Base-by-base conservation (phyloP, 306 rosid species). In the Argentina anserina region DNA sequence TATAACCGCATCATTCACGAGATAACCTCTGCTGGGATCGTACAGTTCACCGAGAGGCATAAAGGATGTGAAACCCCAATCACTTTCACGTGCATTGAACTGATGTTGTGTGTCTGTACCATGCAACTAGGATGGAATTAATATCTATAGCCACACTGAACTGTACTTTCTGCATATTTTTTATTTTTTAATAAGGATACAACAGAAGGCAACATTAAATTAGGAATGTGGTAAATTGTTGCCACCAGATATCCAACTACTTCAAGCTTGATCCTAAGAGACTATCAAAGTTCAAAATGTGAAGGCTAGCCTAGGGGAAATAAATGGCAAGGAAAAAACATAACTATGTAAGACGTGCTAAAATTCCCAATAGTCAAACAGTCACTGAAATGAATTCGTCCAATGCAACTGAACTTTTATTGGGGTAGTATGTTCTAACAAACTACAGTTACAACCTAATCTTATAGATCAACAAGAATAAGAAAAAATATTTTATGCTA, bases 21-120 rank as follows among this genome's bases (percentile, higher is more conserved):
- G 96, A 83, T 87, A 91, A 67, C 96, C 96, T 83, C 91, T 86
- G 62, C 70, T 78, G 61, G 97, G 92, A 77, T 91, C 97, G 49
- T 91, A 91, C 67, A 91, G 61, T 76, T 91, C 97, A 60, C 92
- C 84, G 28, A 91, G 97, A 26, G 95, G 91, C 97, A 91, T 91
- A 76, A 91, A 91, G 74, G 97, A 89, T 33, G 97, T 89, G 83
- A 91, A 91, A 78, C 97, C 97, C 97, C 97, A 91, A 83, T 91
- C 97, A 84, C 97, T 89, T 87, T 91, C 97, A 8, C 97, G 84
- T 5, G 91, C 88, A 83, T 89, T 89, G 87, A 91, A 91, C 75
- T 91, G 97, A 66, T 91, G 97, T 23, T 91, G 97, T 23, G 97
- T 89, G 80, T 91, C 97, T 91, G 87, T 86, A 89, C 23, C 65